Conservation (phyloP, 305 asterid species). For the Fraxinus nigra region DNA sequence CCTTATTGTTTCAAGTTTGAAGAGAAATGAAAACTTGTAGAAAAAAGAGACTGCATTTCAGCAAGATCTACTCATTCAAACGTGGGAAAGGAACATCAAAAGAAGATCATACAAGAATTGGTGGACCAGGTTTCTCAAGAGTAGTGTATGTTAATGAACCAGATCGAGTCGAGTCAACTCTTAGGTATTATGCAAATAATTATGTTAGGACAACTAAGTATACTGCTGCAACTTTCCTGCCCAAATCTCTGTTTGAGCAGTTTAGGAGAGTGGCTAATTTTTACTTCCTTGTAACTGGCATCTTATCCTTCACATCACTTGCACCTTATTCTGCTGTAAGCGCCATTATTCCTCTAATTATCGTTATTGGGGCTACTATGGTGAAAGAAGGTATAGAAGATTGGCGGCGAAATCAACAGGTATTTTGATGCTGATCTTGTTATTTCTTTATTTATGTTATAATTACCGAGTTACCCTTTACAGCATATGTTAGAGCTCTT, state of each 20-base stretch:
- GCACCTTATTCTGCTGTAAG: slow-evolving; percentile 75
- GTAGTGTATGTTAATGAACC: slow-evolving; percentile 81
- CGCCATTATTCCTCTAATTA: slow-evolving; percentile 61
- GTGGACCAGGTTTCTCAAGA: slow-evolving; percentile 86
- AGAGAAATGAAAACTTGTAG: slow-evolving; percentile 39
- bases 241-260: slow-evolving; percentile 88
- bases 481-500: not conserved
- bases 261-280: slow-evolving; percentile 93
- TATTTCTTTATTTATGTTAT: not conserved
- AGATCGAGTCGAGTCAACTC: slow-evolving; percentile 36
- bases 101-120: slow-evolving; percentile 72
- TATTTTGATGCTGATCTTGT: slow-evolving; percentile 21
- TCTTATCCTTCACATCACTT: slow-evolving; percentile 62
- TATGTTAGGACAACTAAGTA: slow-evolving; percentile 83
- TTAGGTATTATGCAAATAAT: slow-evolving; percentile 45
- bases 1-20: not conserved
- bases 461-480: not conserved
- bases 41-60: slow-evolving; percentile 54
- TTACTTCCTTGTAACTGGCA: slow-evolving; percentile 70
- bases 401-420: slow-evolving; percentile 71
- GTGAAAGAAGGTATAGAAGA: slow-evolving; percentile 81
- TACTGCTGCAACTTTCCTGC: slow-evolving; percentile 77
- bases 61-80: slow-evolving; percentile 76
- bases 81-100: slow-evolving; percentile 51
- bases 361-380: slow-evolving; percentile 80